These are phyloP conservation scores for Aspergillus neotritici DNA, from an alignment of 2,329 filamentous ascomycete genomes.

Conservation along the genomic window DNA sequence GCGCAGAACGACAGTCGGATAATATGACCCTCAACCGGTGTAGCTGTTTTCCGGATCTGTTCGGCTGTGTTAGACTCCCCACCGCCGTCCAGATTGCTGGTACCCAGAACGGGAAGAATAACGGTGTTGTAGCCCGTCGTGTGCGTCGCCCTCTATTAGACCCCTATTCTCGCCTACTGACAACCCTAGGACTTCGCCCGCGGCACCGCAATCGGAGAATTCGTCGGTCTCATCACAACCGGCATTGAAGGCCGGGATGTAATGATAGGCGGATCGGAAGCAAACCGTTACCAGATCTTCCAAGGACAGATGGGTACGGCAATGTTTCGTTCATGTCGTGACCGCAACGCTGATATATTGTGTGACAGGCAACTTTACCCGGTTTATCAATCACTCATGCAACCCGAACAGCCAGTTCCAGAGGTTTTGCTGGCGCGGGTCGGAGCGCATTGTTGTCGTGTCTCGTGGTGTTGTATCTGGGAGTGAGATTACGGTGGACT, in stretches of 20 bases:
- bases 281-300: slow-evolving; percentile 50
- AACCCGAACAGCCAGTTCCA: slow-evolving; percentile 54
- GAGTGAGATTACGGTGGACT: slow-evolving; percentile 54
- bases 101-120: slow-evolving; percentile 50
- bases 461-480: slow-evolving; percentile 51
- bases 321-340: no score
- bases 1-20: slow-evolving; percentile 48
- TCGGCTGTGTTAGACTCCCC: slow-evolving; percentile 40
- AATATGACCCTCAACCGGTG: slow-evolving; percentile 46
- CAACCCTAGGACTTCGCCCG: slow-evolving; percentile 43
- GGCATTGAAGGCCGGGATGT: slow-evolving; percentile 50
- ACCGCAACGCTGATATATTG: no score
- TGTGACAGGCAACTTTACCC: slow-evolving; percentile 47
- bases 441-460: slow-evolving; percentile 52
- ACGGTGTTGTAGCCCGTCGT: slow-evolving; percentile 41
- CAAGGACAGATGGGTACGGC: slow-evolving; percentile 42
- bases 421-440: slow-evolving; percentile 52
- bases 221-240: slow-evolving; percentile 51
- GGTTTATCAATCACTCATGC: slow-evolving; percentile 57
- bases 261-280: slow-evolving; percentile 44
- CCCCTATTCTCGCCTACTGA: not conserved
- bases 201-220: slow-evolving; percentile 51
- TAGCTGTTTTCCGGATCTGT: slow-evolving; percentile 50
- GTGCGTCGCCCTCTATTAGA: slow-evolving; percentile 8
- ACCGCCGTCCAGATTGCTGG: slow-evolving; percentile 50